Conservation (phyloP, 257 asterid species). For the Solanum etuberosum region DNA sequence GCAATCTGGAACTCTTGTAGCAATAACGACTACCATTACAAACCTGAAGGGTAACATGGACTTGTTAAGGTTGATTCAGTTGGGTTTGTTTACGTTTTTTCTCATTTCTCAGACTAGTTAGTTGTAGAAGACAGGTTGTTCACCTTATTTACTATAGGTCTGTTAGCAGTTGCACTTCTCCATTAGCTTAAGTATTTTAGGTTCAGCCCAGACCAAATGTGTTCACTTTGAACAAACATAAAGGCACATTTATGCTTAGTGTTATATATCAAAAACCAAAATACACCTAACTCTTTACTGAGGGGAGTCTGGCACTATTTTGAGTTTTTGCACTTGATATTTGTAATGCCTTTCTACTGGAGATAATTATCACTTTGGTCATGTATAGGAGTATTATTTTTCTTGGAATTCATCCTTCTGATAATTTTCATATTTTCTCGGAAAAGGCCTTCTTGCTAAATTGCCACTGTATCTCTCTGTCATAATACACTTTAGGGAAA, state of each 20-base stretch:
- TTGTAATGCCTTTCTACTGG: background rate
- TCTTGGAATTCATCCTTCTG: background rate
- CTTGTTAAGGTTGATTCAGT: background rate
- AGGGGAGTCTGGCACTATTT: background rate
- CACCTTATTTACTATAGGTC: background rate
- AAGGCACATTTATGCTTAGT: background rate
- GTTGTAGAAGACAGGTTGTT: background rate
- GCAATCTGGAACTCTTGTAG: background rate
- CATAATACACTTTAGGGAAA: background rate
- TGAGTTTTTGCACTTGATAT: background rate
- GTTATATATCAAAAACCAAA: background rate
- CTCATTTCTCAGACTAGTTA: background rate
- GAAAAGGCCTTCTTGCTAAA: background rate
- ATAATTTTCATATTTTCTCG: background rate
- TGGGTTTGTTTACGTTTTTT: background rate
- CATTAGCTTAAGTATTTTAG: background rate
- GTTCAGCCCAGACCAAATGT: background rate
- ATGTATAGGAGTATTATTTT: too few species aligned
- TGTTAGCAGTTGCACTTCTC: background rate
- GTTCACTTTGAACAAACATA: background rate
- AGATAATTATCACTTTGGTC: background rate
- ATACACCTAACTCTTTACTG: background rate
- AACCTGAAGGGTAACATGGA: background rate
- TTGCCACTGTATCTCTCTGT: background rate
- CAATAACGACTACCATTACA: background rate